Evolutionary conservation across 495 filamentous ascomycete genomes (phyloP).

Genomic region (Aspergillus hancockii): DNA sequence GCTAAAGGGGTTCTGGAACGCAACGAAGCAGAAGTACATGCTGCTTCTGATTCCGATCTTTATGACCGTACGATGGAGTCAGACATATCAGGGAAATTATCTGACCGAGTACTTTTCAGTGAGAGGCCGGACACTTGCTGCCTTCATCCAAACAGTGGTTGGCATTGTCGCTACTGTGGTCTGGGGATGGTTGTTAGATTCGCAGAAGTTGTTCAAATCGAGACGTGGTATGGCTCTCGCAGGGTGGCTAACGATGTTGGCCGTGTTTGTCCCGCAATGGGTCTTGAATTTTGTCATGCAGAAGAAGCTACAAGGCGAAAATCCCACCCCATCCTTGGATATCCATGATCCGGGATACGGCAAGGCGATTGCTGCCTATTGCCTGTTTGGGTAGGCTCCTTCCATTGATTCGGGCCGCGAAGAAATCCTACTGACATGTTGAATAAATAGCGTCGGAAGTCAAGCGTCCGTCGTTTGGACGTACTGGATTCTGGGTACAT

Average conservation of each 20-base stretch:
- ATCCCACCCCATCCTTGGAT: constrained; percentile 29
- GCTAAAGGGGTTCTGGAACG: constrained; percentile 46
- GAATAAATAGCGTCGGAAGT: constrained; percentile 30
- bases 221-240: constrained; percentile 17
- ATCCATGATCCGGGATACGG: constrained; percentile 42
- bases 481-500: constrained; percentile 52
- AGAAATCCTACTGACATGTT: constrained; percentile 1
- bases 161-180: constrained; percentile 48
- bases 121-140: constrained; percentile 51
- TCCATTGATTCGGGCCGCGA: neutral
- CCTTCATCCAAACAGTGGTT: constrained; percentile 47
- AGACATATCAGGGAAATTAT: constrained; percentile 59
- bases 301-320: neutral
- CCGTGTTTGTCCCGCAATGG: constrained; percentile 5
- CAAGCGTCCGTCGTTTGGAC: constrained; percentile 47
- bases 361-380: constrained; percentile 39
- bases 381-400: constrained; percentile 33
- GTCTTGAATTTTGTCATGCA: constrained; percentile 15
- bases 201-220: constrained; percentile 33
- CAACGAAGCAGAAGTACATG: constrained; percentile 49
- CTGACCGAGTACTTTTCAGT: constrained; percentile 62
- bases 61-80: constrained; percentile 56
- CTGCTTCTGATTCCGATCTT: constrained; percentile 55
- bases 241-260: constrained; percentile 9
- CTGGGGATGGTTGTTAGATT: constrained; percentile 50